These are phyloP conservation scores for Aspergillus homomorphus DNA, from an alignment of 495 filamentous ascomycete genomes.

Conservation along the genomic window DNA sequence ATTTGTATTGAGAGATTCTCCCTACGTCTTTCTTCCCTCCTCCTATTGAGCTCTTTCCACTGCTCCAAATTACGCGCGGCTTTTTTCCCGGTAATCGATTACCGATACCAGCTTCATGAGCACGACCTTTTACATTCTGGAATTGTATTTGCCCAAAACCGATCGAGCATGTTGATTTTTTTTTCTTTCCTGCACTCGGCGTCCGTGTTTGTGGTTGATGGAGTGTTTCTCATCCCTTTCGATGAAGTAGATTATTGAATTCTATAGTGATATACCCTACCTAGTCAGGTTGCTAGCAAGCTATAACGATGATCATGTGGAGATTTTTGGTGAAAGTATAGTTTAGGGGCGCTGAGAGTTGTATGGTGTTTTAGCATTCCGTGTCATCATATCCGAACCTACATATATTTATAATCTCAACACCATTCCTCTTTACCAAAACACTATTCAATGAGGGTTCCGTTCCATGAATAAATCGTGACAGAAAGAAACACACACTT, in stretches of 20 bases:
- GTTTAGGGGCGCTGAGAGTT: too few relatives aligned
- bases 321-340: background rate
- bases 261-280: slow-evolving; percentile 11
- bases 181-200: slow-evolving; percentile 4
- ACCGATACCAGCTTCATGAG: slow-evolving; percentile 42
- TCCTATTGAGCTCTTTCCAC: slow-evolving; percentile 13
- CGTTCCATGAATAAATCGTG: too few relatives aligned
- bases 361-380: too few relatives aligned
- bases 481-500: too few relatives aligned
- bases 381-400: too few relatives aligned
- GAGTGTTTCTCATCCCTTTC: background rate
- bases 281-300: slow-evolving; percentile 1
- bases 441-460: too few relatives aligned
- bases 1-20: slow-evolving; percentile 18
- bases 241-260: slow-evolving; percentile 14
- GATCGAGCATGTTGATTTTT: slow-evolving; percentile 20
- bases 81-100: slow-evolving; percentile 4
- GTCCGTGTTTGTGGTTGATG: background rate
- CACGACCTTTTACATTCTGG: slow-evolving; percentile 34
- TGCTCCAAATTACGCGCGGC: slow-evolving; percentile 12
- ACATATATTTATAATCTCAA: too few relatives aligned
- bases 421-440: too few relatives aligned
- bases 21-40: slow-evolving; percentile 9
- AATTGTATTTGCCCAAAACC: slow-evolving; percentile 35
- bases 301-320: background rate